Base-by-base conservation (phyloP, 2,329 filamentous ascomycete species). In the Talaromyces amestolkiae region DNA sequence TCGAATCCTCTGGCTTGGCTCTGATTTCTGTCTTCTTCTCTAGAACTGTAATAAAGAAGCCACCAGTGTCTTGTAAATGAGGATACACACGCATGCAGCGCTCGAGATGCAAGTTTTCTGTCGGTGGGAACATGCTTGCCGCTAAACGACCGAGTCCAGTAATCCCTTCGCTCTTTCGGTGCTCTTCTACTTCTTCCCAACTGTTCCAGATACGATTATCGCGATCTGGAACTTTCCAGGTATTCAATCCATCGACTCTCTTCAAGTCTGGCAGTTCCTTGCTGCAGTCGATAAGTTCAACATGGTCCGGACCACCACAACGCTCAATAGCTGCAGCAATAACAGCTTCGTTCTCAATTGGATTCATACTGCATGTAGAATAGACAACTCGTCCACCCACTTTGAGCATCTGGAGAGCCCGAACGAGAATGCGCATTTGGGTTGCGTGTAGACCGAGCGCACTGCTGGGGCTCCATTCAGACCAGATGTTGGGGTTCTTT, bases 361-460 rank as follows among this genome's bases (percentile, higher is more conserved):
- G 95, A 80, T 99, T 99, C 91, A 99, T 92, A 78, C 93, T 97
- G 84, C 95, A 99, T 22, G 95, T 99, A 3, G 94, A 98, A 81
- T 98, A 99, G 61, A 99, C 94, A 33, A 98, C 91, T 68, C 93
- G 88, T 61, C 95, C 95, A 47, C 95, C 94, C 64, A 92, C 90
- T 83, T 97, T 98, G 70, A 99, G 87, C 88, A 99, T 92, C 80
- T 98, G 94, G 61, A 99, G 84, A 37, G 95, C 92, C 68, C 95
- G 89, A 65, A 96, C 91, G 58, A 99, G 83, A 70, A 99, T 99
- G 56, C 94, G 86, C 53, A 92, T 86, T 79, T 99, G 95, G 1
- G 92, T 96, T 39, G 87, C 81, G 78, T 97, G 91, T 39, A 99
- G 85, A 27, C 94, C 95, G 62, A 98, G 83, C 3, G 90, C 94